Conservation (phyloP, 805 yeast genomes). For the Priceomyces melissophilus region DNA sequence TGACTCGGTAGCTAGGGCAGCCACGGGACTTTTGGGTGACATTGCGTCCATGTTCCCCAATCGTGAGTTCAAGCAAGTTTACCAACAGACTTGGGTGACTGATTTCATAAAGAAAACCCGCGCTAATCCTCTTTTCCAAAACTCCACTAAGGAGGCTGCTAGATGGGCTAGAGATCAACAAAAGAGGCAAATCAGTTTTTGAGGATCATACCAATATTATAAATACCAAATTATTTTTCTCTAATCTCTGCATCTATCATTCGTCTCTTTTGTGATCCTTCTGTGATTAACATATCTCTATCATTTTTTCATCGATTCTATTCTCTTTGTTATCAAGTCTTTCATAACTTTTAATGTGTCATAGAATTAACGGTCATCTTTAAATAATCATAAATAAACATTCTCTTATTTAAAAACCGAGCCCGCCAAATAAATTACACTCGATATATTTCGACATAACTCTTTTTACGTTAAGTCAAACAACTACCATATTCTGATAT, state of each 20-base stretch:
- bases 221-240: constrained; percentile 4
- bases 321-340: constrained; percentile 7
- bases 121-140: constrained; percentile 55
- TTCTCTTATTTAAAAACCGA: no score
- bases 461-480: no score
- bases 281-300: constrained; percentile 1
- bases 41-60: constrained; percentile 80
- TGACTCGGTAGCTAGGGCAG: constrained; percentile 75
- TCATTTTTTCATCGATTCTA: constrained; percentile 5
- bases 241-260: constrained; percentile 2
- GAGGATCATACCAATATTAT: constrained; percentile 1
- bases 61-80: constrained; percentile 68
- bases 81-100: constrained; percentile 73
- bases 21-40: constrained; percentile 91
- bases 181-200: constrained; percentile 34
- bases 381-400: not conserved
- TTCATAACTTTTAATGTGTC: constrained; percentile 12
- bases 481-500: no score
- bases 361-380: constrained; percentile 4
- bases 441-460: no score
- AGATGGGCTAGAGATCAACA: constrained; percentile 95
- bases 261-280: constrained; percentile 2
- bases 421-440: no score
- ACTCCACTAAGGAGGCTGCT: constrained; percentile 83
- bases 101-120: constrained; percentile 74